Percentiles rank a stretch among this genome's conserved stretches.
phyloP scores from a whole-genome alignment of 2,329 filamentous ascomycete genomes.

The Trichoderma atrobrunneum region DNA sequence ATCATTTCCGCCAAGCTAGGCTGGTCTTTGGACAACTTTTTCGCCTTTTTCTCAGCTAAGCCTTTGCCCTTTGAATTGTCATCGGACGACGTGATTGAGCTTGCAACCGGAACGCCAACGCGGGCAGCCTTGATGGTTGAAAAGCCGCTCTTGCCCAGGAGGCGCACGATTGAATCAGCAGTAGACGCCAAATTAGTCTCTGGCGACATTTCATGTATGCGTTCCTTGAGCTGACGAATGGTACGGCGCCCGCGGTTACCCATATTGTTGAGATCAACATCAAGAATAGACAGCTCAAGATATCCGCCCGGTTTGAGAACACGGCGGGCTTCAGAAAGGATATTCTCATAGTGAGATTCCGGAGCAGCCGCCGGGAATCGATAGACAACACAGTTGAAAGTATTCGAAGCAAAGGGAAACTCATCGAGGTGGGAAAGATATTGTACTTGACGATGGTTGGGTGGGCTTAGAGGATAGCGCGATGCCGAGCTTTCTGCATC shows the following conservation, averaged over 20 bases:
- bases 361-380: constrained; percentile 71
- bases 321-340: constrained; percentile 71
- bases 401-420: constrained; percentile 73
- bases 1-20: constrained; percentile 69
- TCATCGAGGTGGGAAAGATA: constrained; percentile 60
- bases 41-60: constrained; percentile 31
- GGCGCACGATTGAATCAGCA: constrained; percentile 60
- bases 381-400: constrained; percentile 73
- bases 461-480: constrained; percentile 54
- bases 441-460: constrained; percentile 74
- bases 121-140: constrained; percentile 70
- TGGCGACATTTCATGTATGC: constrained; percentile 59
- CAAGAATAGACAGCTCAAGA: constrained; percentile 74
- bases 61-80: constrained; percentile 21
- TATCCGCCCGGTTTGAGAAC: constrained; percentile 76
- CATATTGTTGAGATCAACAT: constrained; percentile 81
- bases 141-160: constrained; percentile 69
- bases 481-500: constrained; percentile 42
- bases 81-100: constrained; percentile 39
- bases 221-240: constrained; percentile 68
- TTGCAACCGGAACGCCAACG: constrained; percentile 72
- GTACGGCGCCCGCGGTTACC: constrained; percentile 67
- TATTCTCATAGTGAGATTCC: constrained; percentile 65
- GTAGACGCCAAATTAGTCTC: constrained; percentile 60
- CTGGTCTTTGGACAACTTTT: constrained; percentile 43